A percentile compares a stretch with the other conserved stretches of the same genome.
phyloP scores from a whole-genome alignment of 2,329 filamentous ascomycete species.

The Diaporthe sp. region DNA sequence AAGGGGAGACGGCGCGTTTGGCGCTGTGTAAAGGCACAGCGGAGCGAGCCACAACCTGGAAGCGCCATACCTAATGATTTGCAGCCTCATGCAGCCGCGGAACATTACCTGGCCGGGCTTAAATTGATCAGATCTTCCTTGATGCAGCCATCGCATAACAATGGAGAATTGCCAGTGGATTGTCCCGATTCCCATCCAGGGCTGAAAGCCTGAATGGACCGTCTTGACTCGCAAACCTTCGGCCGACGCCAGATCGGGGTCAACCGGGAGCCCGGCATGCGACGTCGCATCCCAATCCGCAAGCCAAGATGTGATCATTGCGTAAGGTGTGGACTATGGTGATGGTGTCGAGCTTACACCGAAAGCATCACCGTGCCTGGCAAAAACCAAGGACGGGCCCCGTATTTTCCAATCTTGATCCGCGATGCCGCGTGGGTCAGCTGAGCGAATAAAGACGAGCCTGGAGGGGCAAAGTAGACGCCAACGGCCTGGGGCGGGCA shows the following conservation, averaged over 20 bases:
- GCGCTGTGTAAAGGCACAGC: neutral
- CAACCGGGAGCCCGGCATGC: slow-evolving; percentile 21
- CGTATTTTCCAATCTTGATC: slow-evolving; percentile 14
- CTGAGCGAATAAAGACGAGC: neutral
- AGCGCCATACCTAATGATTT: neutral
- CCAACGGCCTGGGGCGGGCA: too few relatives aligned
- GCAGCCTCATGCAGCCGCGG: neutral
- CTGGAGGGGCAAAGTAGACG: neutral
- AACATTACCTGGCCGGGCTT: neutral
- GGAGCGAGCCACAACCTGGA: neutral
- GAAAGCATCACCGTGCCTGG: slow-evolving; percentile 27
- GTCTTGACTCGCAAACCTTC: slow-evolving; percentile 14
- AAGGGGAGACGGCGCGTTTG: slow-evolving; percentile 3
- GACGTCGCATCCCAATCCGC: neutral
- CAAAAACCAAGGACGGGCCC: neutral
- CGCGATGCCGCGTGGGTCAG: neutral
- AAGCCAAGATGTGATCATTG: slow-evolving; percentile 4
- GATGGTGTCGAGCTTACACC: slow-evolving; percentile 6
- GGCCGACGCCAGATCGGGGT: slow-evolving; percentile 9
- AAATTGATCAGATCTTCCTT: neutral
- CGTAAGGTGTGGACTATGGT: slow-evolving; percentile 14
- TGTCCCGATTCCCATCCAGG: neutral
- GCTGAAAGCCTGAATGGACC: slow-evolving; percentile 14
- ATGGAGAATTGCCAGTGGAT: neutral
- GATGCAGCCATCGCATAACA: neutral